Conservation (phyloP, 148 eudicot species). For the Euryodendron excelsum region DNA sequence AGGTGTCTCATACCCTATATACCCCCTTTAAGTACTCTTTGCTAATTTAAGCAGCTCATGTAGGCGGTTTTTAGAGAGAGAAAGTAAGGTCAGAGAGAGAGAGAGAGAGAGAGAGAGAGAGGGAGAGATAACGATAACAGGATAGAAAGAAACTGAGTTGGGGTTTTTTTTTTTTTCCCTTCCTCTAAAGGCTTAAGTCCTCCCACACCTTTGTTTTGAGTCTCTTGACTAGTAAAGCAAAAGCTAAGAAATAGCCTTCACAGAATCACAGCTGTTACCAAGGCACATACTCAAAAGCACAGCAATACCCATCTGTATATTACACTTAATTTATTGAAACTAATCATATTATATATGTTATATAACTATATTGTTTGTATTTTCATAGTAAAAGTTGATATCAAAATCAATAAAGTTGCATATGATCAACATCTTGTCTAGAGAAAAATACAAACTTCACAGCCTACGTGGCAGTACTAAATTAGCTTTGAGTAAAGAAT, state of each 20-base stretch:
- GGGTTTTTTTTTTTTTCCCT: background rate
- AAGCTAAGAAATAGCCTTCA: slow-evolving; percentile 21
- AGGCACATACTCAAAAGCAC: slow-evolving; percentile 18
- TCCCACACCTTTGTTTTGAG: slow-evolving; percentile 19
- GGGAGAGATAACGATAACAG: background rate
- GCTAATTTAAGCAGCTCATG: slow-evolving; percentile 25
- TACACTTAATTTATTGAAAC: slow-evolving; percentile 5
- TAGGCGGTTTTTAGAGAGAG: slow-evolving; percentile 26
- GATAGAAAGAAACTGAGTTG: background rate
- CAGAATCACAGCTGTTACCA: slow-evolving; percentile 8
- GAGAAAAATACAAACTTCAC: background rate
- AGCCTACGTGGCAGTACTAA: slow-evolving; percentile 7
- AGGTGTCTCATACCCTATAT: slow-evolving; percentile 20
- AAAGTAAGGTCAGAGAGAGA: slow-evolving; percentile 7
- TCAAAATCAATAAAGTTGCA: slow-evolving; percentile 14
- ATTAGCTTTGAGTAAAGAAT: slow-evolving; percentile 21
- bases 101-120: slow-evolving; percentile 22
- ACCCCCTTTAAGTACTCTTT: slow-evolving; percentile 39
- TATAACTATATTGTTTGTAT: background rate
- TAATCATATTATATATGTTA: background rate
- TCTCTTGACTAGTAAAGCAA: slow-evolving; percentile 40
- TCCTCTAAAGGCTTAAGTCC: slow-evolving; percentile 10
- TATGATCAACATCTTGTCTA: background rate
- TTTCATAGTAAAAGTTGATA: slow-evolving; percentile 13
- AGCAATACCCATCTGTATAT: background rate